Evolutionary conservation across 2,329 filamentous ascomycete species (phyloP).

Genomic region (Claviceps purpurea): DNA sequence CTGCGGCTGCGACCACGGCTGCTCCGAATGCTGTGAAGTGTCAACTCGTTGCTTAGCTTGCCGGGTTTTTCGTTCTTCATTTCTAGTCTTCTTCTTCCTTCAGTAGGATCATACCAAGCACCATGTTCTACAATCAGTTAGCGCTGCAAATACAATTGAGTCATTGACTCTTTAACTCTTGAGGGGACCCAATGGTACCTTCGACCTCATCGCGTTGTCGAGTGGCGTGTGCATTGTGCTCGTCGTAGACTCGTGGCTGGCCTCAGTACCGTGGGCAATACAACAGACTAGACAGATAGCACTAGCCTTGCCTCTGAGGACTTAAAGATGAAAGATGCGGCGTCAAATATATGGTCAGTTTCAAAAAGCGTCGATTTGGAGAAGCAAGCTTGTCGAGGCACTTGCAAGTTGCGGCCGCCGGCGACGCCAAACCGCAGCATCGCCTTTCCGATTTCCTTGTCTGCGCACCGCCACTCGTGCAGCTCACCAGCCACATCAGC

Average conservation of each 20-base stretch:
- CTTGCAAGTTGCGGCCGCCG: background rate
- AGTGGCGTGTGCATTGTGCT: constrained; percentile 53
- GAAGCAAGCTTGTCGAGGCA: no score
- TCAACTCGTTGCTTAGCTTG: background rate
- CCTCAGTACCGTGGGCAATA: background rate
- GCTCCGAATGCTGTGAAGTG: constrained; percentile 56
- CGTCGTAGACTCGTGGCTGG: background rate
- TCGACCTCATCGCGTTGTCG: constrained; percentile 56
- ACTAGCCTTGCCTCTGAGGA: background rate
- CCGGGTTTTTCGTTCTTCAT: background rate
- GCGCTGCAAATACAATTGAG: no score
- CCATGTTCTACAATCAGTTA: constrained; percentile 43
- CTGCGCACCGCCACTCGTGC: background rate
- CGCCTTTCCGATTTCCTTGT: background rate
- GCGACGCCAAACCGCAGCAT: background rate
- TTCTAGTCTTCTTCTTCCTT: background rate
- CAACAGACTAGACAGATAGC: background rate
- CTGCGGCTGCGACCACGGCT: constrained; percentile 66
- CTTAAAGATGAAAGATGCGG: no score
- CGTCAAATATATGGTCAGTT: no score
- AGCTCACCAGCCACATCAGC: background rate
- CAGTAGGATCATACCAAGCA: constrained; percentile 43
- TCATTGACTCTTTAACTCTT: background rate
- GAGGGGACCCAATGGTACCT: constrained; percentile 29
- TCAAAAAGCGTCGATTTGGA: no score